These are phyloP conservation scores for Ceriops zippeliana DNA, from an alignment of 345 rosid genomes.

Conservation along the genomic window DNA sequence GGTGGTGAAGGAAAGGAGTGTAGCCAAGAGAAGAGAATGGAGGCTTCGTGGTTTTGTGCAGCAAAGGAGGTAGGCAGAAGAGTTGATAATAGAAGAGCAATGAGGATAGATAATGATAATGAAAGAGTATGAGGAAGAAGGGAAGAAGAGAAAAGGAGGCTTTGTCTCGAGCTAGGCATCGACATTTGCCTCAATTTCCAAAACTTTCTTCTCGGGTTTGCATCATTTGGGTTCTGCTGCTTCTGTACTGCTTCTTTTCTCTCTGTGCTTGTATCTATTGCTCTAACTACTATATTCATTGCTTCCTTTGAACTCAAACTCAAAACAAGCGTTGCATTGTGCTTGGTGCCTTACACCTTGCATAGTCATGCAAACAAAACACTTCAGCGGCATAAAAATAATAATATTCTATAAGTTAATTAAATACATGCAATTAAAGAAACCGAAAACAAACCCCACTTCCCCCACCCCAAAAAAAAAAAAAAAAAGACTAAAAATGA, in stretches of 20 bases:
- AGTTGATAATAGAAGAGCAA: conserved; percentile 16
- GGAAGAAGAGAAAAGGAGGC: conserved; percentile 29
- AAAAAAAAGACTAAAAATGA: not conserved
- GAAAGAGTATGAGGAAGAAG: conserved; percentile 17
- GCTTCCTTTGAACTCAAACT: conserved; percentile 59
- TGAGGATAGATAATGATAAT: conserved; percentile 29
- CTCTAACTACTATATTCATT: conserved; percentile 34
- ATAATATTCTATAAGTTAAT: not conserved
- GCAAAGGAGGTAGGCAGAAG: conserved; percentile 1
- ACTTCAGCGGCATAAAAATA: conserved; percentile 1
- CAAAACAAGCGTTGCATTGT: conserved; percentile 13
- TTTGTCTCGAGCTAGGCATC: conserved; percentile 48
- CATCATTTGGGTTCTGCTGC: conserved; percentile 50
- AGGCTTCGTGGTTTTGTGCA: conserved; percentile 52
- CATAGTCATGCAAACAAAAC: conserved; percentile 11
- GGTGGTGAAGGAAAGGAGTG: conserved; percentile 43
- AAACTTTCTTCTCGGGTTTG: conserved; percentile 64
- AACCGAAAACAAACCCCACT: not conserved
- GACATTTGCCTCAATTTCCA: conserved; percentile 79
- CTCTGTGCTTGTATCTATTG: conserved; percentile 6
- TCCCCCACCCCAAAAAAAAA: not conserved
- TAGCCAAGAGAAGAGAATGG: conserved; percentile 64
- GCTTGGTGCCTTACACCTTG: conserved; percentile 6
- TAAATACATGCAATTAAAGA: not conserved
- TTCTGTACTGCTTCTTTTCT: conserved; percentile 26